Evolutionary conservation across 169 alveolate species (phyloP).

Genomic region (Plasmodium vinckei): DNA sequence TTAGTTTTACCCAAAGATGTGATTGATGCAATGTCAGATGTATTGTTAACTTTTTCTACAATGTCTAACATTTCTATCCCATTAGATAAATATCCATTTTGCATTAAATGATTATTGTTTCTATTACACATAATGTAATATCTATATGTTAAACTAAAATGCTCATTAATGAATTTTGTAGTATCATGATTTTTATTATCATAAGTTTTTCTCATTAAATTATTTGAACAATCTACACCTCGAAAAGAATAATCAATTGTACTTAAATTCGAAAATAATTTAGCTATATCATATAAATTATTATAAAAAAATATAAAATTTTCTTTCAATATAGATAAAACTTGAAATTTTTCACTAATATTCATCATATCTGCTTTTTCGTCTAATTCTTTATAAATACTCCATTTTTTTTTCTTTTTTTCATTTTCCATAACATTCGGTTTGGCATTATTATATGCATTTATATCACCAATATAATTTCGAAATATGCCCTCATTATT

Average conservation of each 20-base stretch:
- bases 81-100: background rate
- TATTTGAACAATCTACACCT: slow-evolving; percentile 60
- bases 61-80: background rate
- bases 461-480: background rate
- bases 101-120: background rate
- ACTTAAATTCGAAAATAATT: slow-evolving; percentile 48
- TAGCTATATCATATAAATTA: slow-evolving; percentile 45
- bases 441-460: background rate
- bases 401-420: background rate
- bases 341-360: slow-evolving; percentile 50
- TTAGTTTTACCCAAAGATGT: background rate
- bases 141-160: slow-evolving; percentile 67
- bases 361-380: slow-evolving; percentile 60
- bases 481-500: background rate
- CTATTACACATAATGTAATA: slow-evolving; percentile 60
- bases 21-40: background rate
- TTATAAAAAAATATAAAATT: slow-evolving; percentile 58
- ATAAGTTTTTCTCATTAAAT: slow-evolving; percentile 45
- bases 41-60: background rate
- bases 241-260: slow-evolving; percentile 59
- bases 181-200: slow-evolving; percentile 33
- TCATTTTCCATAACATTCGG: background rate
- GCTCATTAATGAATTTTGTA: slow-evolving; percentile 57
- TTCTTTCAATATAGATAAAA: slow-evolving; percentile 61
- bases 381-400: slow-evolving; percentile 48